Evolutionary conservation across 176 grass and related monocot species (phyloP).

Genomic region (Miscanthus lutarioriparius): DNA sequence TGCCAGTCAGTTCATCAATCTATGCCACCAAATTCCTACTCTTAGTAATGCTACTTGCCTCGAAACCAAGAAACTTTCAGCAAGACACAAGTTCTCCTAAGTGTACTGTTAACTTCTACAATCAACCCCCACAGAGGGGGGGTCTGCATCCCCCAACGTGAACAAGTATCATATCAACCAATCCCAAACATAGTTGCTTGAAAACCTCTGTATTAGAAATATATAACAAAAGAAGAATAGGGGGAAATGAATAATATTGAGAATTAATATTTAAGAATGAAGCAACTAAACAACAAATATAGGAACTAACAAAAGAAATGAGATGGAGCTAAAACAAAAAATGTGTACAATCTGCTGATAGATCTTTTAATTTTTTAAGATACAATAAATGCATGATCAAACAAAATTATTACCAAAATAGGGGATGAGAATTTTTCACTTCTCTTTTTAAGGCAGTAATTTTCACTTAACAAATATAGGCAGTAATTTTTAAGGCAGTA

Average conservation of each 20-base stretch:
- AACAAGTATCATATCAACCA: constrained; percentile 38
- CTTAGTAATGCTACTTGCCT: constrained; percentile 46
- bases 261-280: neutral
- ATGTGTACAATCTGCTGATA: neutral
- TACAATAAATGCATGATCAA: neutral
- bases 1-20: constrained; percentile 30
- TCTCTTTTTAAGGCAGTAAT: neutral
- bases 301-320: neutral
- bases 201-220: constrained; percentile 36
- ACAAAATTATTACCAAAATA: constrained; percentile 10
- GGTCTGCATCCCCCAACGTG: constrained; percentile 16
- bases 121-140: constrained; percentile 30
- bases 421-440: neutral
- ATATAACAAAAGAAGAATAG: constrained; percentile 7
- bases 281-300: constrained; percentile 13
- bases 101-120: constrained; percentile 18
- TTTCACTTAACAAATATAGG: too few relatives aligned
- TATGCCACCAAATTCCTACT: constrained; percentile 32
- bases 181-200: constrained; percentile 37
- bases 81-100: constrained; percentile 30
- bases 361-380: neutral
- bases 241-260: neutral
- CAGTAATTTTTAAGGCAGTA: neutral
- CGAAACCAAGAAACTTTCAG: constrained; percentile 26
- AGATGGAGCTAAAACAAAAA: neutral